Evolutionary conservation across 768 basidiomycete genomes (phyloP).

Genomic region (Chlorophyllum brunneum): DNA sequence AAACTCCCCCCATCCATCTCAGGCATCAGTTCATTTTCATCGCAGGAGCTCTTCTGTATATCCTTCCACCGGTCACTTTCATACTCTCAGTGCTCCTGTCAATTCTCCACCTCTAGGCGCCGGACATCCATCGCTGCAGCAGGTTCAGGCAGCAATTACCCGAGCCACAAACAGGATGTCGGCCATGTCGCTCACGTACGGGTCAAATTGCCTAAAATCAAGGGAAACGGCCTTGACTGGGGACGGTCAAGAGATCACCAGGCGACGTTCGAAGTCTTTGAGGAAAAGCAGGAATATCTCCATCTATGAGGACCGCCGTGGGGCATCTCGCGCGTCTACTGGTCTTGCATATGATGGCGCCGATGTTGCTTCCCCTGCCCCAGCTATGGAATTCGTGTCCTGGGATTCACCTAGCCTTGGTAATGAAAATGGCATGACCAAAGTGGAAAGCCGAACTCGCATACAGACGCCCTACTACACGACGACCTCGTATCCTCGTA

Average conservation of each 20-base stretch:
- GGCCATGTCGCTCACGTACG: conserved; percentile 40
- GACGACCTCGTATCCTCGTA: conserved; percentile 49
- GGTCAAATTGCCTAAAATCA: conserved; percentile 20
- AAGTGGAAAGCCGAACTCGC: conserved; percentile 50
- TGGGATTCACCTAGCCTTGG: neutral
- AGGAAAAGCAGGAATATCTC: conserved; percentile 22
- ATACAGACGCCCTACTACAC: conserved; percentile 70
- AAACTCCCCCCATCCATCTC: neutral
- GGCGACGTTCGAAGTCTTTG: conserved; percentile 31
- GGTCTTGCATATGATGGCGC: conserved; percentile 53
- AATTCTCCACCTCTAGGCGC: neutral
- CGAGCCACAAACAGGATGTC: conserved; percentile 27
- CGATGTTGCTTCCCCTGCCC: conserved; percentile 41
- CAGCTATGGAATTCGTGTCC: conserved; percentile 8
- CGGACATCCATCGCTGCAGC: neutral
- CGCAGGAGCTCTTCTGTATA: neutral
- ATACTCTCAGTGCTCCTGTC: neutral
- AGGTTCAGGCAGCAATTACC: neutral
- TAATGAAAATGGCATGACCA: conserved; percentile 8
- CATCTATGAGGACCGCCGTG: conserved; percentile 22
- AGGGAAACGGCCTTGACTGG: conserved; percentile 35
- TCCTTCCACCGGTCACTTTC: neutral
- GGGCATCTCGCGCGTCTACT: conserved; percentile 25
- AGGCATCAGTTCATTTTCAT: neutral
- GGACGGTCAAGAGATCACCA: conserved; percentile 36